These are phyloP conservation scores for Sarcocystis neurona DNA, from an alignment of 169 alveolate species.

Conservation along the genomic window DNA sequence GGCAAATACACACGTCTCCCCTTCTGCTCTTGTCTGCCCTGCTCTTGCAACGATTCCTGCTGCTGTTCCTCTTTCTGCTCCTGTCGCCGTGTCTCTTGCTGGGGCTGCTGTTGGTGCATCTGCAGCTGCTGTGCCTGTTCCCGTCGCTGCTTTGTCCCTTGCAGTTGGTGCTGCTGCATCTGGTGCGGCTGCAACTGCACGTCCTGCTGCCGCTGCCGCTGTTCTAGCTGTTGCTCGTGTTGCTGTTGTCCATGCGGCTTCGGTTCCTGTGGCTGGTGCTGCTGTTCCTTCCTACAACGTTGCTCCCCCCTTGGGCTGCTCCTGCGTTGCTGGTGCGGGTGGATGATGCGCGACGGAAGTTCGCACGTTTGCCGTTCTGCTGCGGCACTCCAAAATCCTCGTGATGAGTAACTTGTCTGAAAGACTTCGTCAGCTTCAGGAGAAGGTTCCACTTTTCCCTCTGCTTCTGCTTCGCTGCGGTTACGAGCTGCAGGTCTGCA, in stretches of 20 bases:
- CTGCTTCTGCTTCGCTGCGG: neutral
- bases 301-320: slow-evolving; percentile 16
- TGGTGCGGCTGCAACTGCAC: neutral
- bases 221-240: no score
- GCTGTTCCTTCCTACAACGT: neutral
- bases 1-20: neutral
- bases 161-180: neutral
- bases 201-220: neutral
- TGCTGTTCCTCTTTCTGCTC: neutral
- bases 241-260: no score
- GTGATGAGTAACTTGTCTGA: neutral
- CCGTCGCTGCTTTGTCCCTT: neutral
- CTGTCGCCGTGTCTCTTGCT: neutral
- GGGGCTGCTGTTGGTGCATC: neutral
- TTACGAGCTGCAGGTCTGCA: neutral
- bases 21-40: neutral
- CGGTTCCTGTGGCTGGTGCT: neutral
- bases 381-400: no score
- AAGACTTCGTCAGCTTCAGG: neutral
- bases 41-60: neutral
- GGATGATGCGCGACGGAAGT: neutral
- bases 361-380: neutral
- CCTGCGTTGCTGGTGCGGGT: neutral
- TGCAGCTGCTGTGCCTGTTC: neutral
- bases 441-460: neutral